phyloP scores from a whole-genome alignment of 176 grass and related monocot species.

The Triticum turgidum region DNA sequence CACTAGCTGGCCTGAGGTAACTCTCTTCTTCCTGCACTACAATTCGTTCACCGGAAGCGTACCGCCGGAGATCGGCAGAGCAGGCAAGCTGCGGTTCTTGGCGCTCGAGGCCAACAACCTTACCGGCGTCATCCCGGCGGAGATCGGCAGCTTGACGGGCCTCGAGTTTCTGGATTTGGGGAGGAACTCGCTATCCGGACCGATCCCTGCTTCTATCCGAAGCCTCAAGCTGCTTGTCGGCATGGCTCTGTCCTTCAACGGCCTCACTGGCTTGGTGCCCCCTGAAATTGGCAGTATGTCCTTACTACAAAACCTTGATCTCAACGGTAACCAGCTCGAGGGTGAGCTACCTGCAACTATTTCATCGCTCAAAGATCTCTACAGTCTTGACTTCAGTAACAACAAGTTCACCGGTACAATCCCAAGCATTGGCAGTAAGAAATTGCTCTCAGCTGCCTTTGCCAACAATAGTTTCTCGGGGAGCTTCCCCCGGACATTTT shows the following conservation, averaged over 20 bases:
- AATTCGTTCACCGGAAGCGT: conserved; percentile 36
- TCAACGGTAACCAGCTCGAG: conserved; percentile 44
- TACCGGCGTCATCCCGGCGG: conserved; percentile 20
- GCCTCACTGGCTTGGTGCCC: conserved; percentile 48
- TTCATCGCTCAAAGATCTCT: conserved; percentile 15
- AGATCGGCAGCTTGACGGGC: conserved; percentile 6
- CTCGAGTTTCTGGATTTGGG: conserved; percentile 35
- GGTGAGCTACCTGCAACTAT: conserved; percentile 43
- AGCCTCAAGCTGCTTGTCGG: background rate
- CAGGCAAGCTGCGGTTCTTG: conserved; percentile 9
- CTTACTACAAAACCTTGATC: conserved; percentile 16
- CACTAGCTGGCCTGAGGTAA: conserved; percentile 10
- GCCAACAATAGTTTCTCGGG: background rate
- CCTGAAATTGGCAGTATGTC: conserved; percentile 36
- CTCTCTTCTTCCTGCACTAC: conserved; percentile 25
- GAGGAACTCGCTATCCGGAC: conserved; percentile 23
- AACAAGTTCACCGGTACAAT: conserved; percentile 29
- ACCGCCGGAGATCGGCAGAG: background rate
- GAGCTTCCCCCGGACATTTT: background rate
- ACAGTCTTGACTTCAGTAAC: background rate
- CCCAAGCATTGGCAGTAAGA: conserved; percentile 18
- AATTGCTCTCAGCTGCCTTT: background rate
- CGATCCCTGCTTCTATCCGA: conserved; percentile 2
- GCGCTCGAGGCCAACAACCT: conserved; percentile 31
- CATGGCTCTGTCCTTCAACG: conserved; percentile 33